A percentile compares a stretch with the other conserved stretches of the same genome.
phyloP scores from a whole-genome alignment of 192 early-diverging fungal species.

The Piromyces finnis region DNA sequence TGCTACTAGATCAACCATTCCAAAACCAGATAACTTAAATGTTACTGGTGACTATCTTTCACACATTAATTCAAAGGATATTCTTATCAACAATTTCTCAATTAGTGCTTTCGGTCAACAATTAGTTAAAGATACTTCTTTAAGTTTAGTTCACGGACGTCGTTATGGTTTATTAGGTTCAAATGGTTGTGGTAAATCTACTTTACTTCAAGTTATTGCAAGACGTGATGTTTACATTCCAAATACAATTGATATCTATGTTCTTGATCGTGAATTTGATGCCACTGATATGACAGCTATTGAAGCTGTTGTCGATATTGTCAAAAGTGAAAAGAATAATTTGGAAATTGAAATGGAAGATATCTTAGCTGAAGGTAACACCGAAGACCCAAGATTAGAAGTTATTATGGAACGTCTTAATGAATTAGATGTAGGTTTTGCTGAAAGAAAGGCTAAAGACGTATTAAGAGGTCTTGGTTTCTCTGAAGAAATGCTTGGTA shows the following conservation, averaged over 20 bases:
- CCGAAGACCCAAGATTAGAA: constrained; percentile 3
- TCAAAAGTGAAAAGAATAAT: constrained; percentile 50
- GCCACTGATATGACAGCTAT: constrained; percentile 83
- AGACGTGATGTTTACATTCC: constrained; percentile 89
- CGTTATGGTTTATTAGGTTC: constrained; percentile 69
- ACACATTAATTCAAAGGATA: constrained; percentile 2
- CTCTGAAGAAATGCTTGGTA: constrained; percentile 8
- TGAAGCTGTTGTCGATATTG: constrained; percentile 77
- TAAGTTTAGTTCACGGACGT: constrained; percentile 48
- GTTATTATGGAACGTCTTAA: constrained; percentile 9
- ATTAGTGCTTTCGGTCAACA: not conserved
- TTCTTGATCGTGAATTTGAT: constrained; percentile 89
- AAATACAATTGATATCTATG: constrained; percentile 89
- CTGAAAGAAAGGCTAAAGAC: constrained; percentile 9
- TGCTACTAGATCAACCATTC: constrained; percentile 21
- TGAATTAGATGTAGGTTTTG: constrained; percentile 6
- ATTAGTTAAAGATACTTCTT: constrained; percentile 21
- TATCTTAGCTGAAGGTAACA: constrained; percentile 52
- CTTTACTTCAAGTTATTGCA: constrained; percentile 83
- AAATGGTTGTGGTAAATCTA: constrained; percentile 93
- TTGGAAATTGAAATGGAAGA: constrained; percentile 87
- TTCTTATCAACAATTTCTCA: constrained; percentile 15
- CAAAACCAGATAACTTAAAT: constrained; percentile 5
- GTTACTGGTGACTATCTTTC: not conserved
- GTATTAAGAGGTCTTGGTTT: constrained; percentile 22